phyloP scores from a whole-genome alignment of 1,284 basidiomycete genomes.

The Apiotrichum mycotoxinovorans region DNA sequence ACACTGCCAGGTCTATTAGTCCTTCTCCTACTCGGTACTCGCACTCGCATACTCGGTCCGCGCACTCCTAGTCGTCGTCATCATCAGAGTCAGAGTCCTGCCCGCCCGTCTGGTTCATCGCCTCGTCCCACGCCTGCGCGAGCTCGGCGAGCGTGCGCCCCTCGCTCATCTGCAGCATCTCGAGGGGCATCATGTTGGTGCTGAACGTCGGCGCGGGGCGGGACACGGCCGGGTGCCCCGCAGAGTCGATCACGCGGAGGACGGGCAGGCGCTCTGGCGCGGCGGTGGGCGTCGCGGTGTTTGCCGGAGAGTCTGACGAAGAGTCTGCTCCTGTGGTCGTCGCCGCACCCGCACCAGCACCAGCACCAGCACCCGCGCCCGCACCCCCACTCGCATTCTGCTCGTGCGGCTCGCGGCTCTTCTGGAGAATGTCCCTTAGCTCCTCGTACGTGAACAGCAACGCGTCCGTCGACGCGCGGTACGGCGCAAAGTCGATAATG shows the following conservation, averaged over 20 bases:
- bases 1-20: too few species aligned
- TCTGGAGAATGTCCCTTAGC: conserved; percentile 51
- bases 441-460: conserved; percentile 82
- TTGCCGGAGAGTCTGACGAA: neutral
- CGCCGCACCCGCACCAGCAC: neutral
- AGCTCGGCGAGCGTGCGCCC: conserved; percentile 73
- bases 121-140: conserved; percentile 47
- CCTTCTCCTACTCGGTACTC: too few species aligned
- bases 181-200: conserved; percentile 88
- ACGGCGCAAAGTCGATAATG: conserved; percentile 88
- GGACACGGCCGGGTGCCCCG: conserved; percentile 62
- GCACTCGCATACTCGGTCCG: too few species aligned
- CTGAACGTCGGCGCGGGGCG: conserved; percentile 69
- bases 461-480: conserved; percentile 75
- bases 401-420: neutral
- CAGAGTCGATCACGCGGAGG: conserved; percentile 69
- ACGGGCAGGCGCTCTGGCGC: conserved; percentile 49
- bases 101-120: conserved; percentile 5
- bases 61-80: neutral
- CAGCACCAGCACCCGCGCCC: too few species aligned
- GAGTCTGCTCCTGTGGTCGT: neutral
- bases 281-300: neutral
- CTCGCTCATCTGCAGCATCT: conserved; percentile 72
- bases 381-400: too few species aligned
- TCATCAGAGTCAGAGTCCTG: neutral